Percentiles rank a stretch among this genome's conserved stretches.
Evolutionary conservation across 768 basidiomycete species (phyloP).

Genomic region (Coprinopsis marcescibilis): DNA sequence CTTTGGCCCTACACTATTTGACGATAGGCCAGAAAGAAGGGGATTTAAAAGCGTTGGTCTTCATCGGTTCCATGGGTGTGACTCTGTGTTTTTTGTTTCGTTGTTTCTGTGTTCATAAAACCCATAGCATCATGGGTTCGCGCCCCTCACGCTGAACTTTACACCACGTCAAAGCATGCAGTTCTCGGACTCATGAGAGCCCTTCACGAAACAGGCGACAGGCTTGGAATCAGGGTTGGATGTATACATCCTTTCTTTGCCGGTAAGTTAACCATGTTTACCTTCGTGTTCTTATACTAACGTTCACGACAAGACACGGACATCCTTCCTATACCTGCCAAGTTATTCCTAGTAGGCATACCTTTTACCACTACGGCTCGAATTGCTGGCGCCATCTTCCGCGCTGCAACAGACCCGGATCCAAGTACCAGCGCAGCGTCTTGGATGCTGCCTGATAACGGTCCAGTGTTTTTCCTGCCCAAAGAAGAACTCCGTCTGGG

Average conservation of each 20-base stretch:
- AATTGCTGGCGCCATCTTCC: conserved; percentile 47
- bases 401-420: conserved; percentile 42
- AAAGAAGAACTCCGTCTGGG: conserved; percentile 44
- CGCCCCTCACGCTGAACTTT: conserved; percentile 38
- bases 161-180: conserved; percentile 50
- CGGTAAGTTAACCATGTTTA: conserved; percentile 24
- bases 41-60: conserved; percentile 43
- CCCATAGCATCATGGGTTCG: conserved; percentile 43
- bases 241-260: conserved; percentile 52
- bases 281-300: background rate
- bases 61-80: conserved; percentile 52
- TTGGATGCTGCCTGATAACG: conserved; percentile 45
- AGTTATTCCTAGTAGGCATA: conserved; percentile 43
- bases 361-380: conserved; percentile 41
- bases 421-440: conserved; percentile 38
- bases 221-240: conserved; percentile 36
- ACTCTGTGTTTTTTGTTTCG: background rate
- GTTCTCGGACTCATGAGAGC: conserved; percentile 49
- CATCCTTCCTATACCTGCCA: conserved; percentile 34
- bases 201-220: conserved; percentile 29
- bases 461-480: conserved; percentile 41
- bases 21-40: conserved; percentile 27
- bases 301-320: conserved; percentile 33
- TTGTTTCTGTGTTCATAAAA: background rate
- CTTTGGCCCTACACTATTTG: conserved; percentile 49